Conservation (phyloP, 371 early-diverging fungal genomes). For the Zancudomyces culisetae region DNA sequence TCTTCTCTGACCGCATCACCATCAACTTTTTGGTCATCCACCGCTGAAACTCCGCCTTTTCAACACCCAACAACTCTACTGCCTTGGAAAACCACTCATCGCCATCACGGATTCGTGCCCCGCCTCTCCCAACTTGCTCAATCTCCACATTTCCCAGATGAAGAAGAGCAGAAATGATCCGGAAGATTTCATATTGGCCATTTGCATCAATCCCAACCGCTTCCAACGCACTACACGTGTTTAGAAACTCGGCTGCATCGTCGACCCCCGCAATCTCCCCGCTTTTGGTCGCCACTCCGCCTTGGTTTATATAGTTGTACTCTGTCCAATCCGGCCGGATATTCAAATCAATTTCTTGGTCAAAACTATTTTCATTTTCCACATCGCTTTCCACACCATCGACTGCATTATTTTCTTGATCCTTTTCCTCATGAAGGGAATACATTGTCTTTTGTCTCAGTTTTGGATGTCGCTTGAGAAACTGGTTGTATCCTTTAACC, state of each 20-base stretch:
- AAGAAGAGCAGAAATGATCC: constrained; percentile 72
- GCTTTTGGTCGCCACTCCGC: constrained; percentile 28
- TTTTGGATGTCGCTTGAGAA: constrained; percentile 70
- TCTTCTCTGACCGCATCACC: constrained; percentile 67
- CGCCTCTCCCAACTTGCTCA: constrained; percentile 37
- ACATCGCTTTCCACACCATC: too few species aligned
- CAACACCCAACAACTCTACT: constrained; percentile 50
- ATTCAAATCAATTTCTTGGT: too few species aligned
- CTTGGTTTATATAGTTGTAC: constrained; percentile 75
- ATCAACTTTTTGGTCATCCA: constrained; percentile 82
- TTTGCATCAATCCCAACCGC: constrained; percentile 66
- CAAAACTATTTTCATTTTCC: too few species aligned
- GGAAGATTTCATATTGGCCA: constrained; percentile 75
- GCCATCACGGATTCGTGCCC: constrained; percentile 31
- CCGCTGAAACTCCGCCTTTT: constrained; percentile 54
- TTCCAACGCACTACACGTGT: constrained; percentile 65
- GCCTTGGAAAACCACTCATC: constrained; percentile 19
- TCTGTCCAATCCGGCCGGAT: constrained; percentile 39
- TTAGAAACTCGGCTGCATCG: constrained; percentile 74
- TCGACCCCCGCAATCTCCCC: constrained; percentile 70
- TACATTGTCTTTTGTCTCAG: too few species aligned
- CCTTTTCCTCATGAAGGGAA: too few species aligned
- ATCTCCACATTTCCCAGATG: constrained; percentile 85
- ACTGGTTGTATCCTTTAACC: constrained; percentile 76
- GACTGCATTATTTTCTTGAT: too few species aligned